A percentile compares a stretch with the other conserved stretches of the same genome.
Conservation (phyloP, 768 basidiomycete species). For the Collybiopsis confluens region DNA sequence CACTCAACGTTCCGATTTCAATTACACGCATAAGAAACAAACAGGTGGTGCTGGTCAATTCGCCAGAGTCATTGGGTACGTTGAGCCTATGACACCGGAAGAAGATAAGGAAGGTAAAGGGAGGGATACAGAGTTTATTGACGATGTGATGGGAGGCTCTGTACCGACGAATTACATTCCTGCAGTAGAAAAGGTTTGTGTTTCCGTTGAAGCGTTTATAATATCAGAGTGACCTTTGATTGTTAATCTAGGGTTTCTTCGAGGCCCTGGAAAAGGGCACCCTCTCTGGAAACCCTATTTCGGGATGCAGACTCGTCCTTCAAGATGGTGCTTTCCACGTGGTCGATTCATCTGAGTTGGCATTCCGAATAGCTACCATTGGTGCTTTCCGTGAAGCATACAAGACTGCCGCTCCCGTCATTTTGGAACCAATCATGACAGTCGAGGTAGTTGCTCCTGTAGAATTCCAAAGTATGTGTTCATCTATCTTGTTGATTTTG, state of each 20-base stretch:
- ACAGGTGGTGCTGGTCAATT: conserved; percentile 97
- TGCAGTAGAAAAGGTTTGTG: conserved; percentile 83
- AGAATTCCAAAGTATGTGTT: conserved; percentile 84
- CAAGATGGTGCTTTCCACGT: conserved; percentile 91
- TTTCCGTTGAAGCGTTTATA: too few species aligned
- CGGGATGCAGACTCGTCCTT: conserved; percentile 81
- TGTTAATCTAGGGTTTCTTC: conserved; percentile 71
- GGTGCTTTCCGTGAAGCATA: conserved; percentile 93
- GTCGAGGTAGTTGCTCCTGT: conserved; percentile 95
- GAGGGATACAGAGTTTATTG: conserved; percentile 82
- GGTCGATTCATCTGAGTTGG: conserved; percentile 95
- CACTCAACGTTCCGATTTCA: conserved; percentile 75
- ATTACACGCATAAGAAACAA: conserved; percentile 97
- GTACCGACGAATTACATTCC: conserved; percentile 92
- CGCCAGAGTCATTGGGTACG: conserved; percentile 84
- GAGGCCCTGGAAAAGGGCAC: conserved; percentile 91
- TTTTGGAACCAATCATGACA: conserved; percentile 98
- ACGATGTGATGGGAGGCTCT: conserved; percentile 85
- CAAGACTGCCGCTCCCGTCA: conserved; percentile 67
- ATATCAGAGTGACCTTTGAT: too few species aligned
- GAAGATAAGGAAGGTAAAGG: conserved; percentile 40
- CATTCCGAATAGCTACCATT: conserved; percentile 87
- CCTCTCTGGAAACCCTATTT: conserved; percentile 83
- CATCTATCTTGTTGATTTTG: background rate
- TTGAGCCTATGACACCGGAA: conserved; percentile 82